These are phyloP conservation scores for Pichia kluyveri DNA, from an alignment of 805 yeast genomes.

Conservation along the genomic window DNA sequence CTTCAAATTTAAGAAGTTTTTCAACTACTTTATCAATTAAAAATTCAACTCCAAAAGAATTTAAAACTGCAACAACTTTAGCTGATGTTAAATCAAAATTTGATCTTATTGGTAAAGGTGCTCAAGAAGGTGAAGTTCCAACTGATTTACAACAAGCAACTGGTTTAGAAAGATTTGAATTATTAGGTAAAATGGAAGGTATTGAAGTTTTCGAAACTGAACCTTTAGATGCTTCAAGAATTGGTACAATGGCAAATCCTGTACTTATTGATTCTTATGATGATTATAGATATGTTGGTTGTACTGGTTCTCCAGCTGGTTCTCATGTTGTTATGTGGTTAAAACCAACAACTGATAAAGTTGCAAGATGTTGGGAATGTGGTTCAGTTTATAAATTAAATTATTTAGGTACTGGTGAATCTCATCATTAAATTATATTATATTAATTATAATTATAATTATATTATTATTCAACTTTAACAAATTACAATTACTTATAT, in stretches of 20 bases:
- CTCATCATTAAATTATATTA: conserved; percentile 36
- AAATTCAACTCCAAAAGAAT: conserved; percentile 29
- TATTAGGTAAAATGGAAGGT: conserved; percentile 92
- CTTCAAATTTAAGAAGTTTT: conserved; percentile 24
- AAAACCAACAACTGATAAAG: conserved; percentile 72
- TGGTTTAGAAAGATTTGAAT: conserved; percentile 94
- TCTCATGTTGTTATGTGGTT: conserved; percentile 90
- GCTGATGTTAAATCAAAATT: conserved; percentile 73
- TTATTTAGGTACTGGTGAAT: conserved; percentile 71
- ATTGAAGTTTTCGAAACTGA: conserved; percentile 85
- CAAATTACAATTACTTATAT: background rate
- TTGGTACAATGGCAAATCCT: conserved; percentile 87
- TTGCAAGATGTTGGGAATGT: conserved; percentile 97
- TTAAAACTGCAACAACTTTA: conserved; percentile 57
- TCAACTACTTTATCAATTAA: conserved; percentile 22
- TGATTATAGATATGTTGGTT: conserved; percentile 91
- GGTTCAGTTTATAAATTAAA: conserved; percentile 90
- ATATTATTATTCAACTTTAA: too few species aligned
- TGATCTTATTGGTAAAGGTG: conserved; percentile 87
- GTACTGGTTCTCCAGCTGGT: conserved; percentile 93
- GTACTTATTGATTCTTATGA: conserved; percentile 83
- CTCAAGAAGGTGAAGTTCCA: conserved; percentile 74
- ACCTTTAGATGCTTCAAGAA: conserved; percentile 81
- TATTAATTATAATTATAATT: too few species aligned
- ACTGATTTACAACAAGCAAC: conserved; percentile 95